These are phyloP conservation scores for Boletus subcaerulescens DNA, from an alignment of 768 basidiomycete species.

Conservation along the genomic window DNA sequence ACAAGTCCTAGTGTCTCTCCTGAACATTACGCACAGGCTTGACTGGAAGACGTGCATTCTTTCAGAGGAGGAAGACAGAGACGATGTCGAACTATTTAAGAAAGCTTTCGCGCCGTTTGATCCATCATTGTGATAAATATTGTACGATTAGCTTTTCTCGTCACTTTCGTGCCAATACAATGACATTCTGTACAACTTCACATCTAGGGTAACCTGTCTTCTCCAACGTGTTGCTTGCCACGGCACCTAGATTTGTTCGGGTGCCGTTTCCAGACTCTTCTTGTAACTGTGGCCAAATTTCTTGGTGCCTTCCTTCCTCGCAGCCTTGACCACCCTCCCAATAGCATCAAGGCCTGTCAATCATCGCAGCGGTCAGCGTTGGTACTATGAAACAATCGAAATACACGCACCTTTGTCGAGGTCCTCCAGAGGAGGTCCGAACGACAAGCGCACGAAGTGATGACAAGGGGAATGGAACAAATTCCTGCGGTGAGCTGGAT, in stretches of 20 bases:
- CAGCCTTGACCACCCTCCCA: constrained; percentile 69
- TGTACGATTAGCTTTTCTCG: neutral
- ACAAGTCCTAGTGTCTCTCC: constrained; percentile 73
- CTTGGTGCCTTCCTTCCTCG: constrained; percentile 55
- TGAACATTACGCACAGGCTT: constrained; percentile 71
- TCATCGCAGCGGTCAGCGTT: neutral
- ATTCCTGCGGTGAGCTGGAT: constrained; percentile 79
- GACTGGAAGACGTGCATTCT: constrained; percentile 93
- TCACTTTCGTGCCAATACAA: neutral
- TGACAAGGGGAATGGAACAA: constrained; percentile 89
- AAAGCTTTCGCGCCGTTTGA: constrained; percentile 75
- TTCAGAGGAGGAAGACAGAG: constrained; percentile 80
- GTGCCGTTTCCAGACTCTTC: constrained; percentile 47
- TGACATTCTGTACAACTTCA: neutral
- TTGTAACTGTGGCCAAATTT: constrained; percentile 71
- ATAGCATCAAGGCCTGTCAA: constrained; percentile 79
- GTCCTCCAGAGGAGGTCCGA: constrained; percentile 77
- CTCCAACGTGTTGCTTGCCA: no score
- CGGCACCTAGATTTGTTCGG: constrained; percentile 21
- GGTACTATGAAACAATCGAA: neutral
- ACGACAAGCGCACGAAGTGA: constrained; percentile 84
- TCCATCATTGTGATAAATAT: constrained; percentile 37
- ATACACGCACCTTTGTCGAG: constrained; percentile 63
- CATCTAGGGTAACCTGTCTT: neutral
- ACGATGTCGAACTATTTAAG: constrained; percentile 83